Base-by-base conservation (phyloP, 2,329 filamentous ascomycete genomes). In the Penicillium paneum region DNA sequence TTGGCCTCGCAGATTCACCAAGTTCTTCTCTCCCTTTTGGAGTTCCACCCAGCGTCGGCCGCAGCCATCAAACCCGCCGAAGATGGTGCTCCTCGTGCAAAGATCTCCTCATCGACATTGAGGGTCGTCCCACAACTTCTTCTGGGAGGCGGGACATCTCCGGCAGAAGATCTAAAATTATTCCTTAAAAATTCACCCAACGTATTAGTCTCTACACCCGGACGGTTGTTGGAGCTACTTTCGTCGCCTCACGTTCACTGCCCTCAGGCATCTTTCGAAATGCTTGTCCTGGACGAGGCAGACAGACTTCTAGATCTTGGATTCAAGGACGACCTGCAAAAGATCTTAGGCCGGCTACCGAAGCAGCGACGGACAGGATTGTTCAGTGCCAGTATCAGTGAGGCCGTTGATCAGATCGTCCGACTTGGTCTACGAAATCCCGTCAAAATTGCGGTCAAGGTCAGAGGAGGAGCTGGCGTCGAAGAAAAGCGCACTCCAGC, bases 301-400 rank as follows among this genome's bases (percentile, higher is more conserved):
- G 94, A 99, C 73, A 83, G 94, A 55, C 78, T 99, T 26, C 79
- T 99, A 11, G 94, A 99, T 74, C 81, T 97, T 21, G 94, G 95
- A 6, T 97, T 99, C 75, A 94, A 95, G 71, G 87, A 90, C 52
- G 91, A 96, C 63, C 75, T 99, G 28, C 90, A 94, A 63, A 89
- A 85, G 52, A 96, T 97, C 38, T 77, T 99, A 21, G 84, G 85
- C 0, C 83, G 89, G 15, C 76, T 99, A 6, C 94, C 94, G 0
- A 99, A 99, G 69, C 94, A 99, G 71, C 82, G 94, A 48, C 83
- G 94, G 45, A 99, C 94, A 0, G 94, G 94, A 0, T 78, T 99
- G 0, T 99, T 97, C 75, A 96, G 91, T 67, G 94, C 94, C 12
- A 95, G 89, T 66, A 89, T 99, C n/a, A 94, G 89, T 64, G 94